A percentile compares a stretch with the other conserved stretches of the same genome.
phyloP scores from a whole-genome alignment of 1,139 yeast species.

The Citeromyces hawaiiensis region DNA sequence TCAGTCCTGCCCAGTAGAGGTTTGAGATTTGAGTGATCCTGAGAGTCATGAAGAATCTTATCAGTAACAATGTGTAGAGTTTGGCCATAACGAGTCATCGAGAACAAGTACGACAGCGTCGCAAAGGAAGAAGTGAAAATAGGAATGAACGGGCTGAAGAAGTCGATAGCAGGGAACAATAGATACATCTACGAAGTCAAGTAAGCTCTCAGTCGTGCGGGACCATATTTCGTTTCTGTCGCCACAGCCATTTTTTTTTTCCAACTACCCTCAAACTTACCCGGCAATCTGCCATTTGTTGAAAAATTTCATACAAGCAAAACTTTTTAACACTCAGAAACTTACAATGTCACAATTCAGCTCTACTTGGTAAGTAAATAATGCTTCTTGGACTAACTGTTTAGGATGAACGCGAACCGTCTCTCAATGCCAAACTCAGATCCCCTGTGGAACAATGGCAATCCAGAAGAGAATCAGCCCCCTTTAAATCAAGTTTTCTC shows the following conservation, averaged over 20 bases:
- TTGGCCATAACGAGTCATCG: too few relatives aligned
- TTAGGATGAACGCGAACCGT: not conserved
- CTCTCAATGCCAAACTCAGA: not conserved
- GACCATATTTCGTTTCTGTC: too few relatives aligned
- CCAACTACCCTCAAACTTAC: not conserved
- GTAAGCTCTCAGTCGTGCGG: too few relatives aligned
- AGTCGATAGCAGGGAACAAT: too few relatives aligned
- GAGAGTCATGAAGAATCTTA: too few relatives aligned
- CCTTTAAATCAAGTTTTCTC: not conserved
- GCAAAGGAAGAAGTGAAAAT: too few relatives aligned
- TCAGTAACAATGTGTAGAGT: too few relatives aligned
- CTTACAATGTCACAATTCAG: constrained; percentile 18
- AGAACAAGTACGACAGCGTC: too few relatives aligned
- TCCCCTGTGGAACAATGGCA: not conserved
- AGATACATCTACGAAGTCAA: too few relatives aligned
- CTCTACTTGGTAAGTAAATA: constrained; percentile 22
- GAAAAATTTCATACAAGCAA: not conserved
- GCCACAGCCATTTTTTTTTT: not conserved
- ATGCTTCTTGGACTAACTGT: not conserved
- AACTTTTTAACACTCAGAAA: not conserved
- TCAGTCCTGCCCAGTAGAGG: too few relatives aligned
- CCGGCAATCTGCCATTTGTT: constrained; percentile 1
- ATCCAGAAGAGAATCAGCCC: not conserved
- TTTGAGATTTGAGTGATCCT: too few relatives aligned
- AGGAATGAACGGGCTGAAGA: too few relatives aligned